Evolutionary conservation across 2,329 filamentous ascomycete genomes (phyloP).

Genomic region (Fusarium miscanthi): DNA sequence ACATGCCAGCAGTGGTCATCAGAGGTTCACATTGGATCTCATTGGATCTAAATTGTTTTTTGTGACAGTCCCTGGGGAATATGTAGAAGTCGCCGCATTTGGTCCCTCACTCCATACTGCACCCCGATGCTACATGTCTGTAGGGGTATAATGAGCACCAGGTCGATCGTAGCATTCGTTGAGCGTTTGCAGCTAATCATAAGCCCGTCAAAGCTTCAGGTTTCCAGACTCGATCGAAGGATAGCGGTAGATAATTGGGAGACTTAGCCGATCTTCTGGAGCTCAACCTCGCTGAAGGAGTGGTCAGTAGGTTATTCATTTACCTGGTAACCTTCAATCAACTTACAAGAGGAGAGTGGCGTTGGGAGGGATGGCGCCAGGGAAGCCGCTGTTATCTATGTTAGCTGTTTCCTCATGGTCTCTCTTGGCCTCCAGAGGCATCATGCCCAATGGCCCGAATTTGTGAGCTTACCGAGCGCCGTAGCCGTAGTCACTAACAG

Average conservation of each 20-base stretch:
- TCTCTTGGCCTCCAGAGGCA: not conserved
- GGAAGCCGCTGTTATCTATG: constrained; percentile 72
- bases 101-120: not conserved
- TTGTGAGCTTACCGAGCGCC: constrained; percentile 64
- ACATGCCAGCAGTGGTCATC: not conserved
- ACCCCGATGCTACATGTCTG: not conserved
- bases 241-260: not conserved
- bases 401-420: constrained; percentile 12
- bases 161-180: not conserved
- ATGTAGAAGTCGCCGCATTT: not conserved
- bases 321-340: not conserved
- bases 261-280: constrained; percentile 69
- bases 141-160: constrained; percentile 23
- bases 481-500: constrained; percentile 71
- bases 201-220: constrained; percentile 5
- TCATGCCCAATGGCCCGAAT: not conserved
- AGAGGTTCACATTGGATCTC: not conserved
- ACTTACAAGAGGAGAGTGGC: constrained; percentile 86
- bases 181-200: not conserved
- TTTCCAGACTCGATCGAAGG: constrained; percentile 12
- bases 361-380: constrained; percentile 78
- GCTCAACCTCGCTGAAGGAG: constrained; percentile 71
- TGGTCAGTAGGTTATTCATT: constrained; percentile 1
- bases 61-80: constrained; percentile 6
- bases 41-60: constrained; percentile 14